Evolutionary conservation across 148 eudicot genomes (phyloP).

Genomic region (Diospyros kaki): DNA sequence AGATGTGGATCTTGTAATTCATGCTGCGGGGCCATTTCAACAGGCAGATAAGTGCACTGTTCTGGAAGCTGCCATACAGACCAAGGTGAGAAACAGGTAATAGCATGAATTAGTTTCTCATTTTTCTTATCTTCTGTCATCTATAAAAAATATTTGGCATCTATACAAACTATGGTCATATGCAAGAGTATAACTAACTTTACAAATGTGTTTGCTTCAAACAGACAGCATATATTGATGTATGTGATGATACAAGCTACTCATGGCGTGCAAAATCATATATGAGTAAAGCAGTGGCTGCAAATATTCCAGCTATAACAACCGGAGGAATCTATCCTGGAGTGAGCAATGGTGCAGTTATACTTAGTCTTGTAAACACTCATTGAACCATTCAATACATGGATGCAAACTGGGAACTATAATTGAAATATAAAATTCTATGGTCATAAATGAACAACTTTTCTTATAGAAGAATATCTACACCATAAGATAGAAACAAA

Average conservation of each 20-base stretch:
- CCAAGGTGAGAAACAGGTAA: constrained; percentile 94
- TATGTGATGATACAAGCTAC: constrained; percentile 90
- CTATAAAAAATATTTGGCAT: not conserved
- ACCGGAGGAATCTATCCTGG: constrained; percentile 99
- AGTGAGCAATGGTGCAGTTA: constrained; percentile 89
- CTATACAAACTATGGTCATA: not conserved
- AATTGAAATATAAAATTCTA: not conserved
- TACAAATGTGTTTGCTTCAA: constrained; percentile 10
- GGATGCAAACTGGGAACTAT: not conserved
- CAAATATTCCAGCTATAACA: constrained; percentile 85
- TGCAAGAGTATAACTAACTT: not conserved
- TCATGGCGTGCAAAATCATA: constrained; percentile 80
- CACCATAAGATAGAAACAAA: not conserved
- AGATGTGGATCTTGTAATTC: constrained; percentile 96
- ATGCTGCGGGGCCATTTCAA: constrained; percentile 96
- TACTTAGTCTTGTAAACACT: not conserved
- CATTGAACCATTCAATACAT: constrained; percentile 6
- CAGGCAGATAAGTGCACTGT: constrained; percentile 73
- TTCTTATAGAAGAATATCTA: not conserved
- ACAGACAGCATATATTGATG: constrained; percentile 95
- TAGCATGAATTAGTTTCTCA: constrained; percentile 13
- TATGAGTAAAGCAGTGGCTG: constrained; percentile 60
- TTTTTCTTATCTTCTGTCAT: not conserved
- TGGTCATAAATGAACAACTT: not conserved
- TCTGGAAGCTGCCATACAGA: constrained; percentile 92